Percentiles rank a stretch among this genome's conserved stretches.
These are phyloP conservation scores for Aegilops bicornis DNA, from an alignment of 176 grass and related monocot species.

Conservation along the genomic window DNA sequence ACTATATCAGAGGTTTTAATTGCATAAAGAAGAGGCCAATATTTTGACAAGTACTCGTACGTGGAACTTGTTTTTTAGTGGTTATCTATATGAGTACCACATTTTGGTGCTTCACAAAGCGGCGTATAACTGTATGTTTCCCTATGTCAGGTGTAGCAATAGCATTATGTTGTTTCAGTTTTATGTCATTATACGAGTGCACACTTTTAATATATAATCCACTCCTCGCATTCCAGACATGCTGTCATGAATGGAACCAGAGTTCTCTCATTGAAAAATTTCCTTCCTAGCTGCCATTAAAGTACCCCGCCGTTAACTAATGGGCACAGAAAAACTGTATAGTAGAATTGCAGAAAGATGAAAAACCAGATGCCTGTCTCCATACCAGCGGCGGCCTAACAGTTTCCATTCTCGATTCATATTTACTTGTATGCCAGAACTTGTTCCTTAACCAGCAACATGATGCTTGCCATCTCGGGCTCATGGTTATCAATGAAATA, in stretches of 20 bases:
- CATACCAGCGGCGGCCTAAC: neutral
- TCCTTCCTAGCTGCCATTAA: neutral
- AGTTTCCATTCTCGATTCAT: neutral
- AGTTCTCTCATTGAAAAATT: slow-evolving; percentile 2
- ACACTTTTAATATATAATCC: neutral
- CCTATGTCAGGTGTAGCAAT: neutral
- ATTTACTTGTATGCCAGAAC: neutral
- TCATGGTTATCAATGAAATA: neutral
- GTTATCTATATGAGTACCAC: neutral
- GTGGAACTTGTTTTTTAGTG: neutral
- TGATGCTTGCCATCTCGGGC: neutral
- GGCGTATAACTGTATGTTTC: neutral
- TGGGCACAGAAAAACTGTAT: neutral
- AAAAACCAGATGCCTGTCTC: neutral
- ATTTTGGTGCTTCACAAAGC: neutral
- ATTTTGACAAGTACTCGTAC: neutral
- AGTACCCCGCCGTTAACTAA: neutral
- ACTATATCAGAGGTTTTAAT: neutral
- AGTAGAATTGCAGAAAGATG: neutral
- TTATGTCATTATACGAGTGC: too few relatives aligned
- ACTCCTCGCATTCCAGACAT: neutral
- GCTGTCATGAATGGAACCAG: neutral
- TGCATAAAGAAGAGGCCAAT: neutral
- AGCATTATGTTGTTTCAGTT: slow-evolving; percentile 8
- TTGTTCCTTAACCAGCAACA: neutral